These are phyloP conservation scores for Drechslerella stenobrocha DNA, from an alignment of 2,329 filamentous ascomycete species.

Conservation along the genomic window DNA sequence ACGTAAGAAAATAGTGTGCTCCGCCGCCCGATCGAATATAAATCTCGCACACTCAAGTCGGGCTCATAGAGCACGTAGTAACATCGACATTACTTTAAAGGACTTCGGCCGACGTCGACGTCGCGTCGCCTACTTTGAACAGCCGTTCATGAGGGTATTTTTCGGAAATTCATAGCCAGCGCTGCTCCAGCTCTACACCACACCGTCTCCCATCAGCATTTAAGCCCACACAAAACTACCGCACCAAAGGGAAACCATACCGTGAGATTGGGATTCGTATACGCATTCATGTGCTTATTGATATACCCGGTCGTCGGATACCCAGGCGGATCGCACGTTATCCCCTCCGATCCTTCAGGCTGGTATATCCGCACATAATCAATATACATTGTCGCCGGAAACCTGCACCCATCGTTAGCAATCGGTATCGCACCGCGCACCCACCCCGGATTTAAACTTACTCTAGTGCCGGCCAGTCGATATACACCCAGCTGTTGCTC, in stretches of 20 bases:
- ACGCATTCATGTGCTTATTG: conserved; percentile 64
- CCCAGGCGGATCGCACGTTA: conserved; percentile 70
- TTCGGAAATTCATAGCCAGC: conserved; percentile 40
- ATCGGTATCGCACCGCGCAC: background rate
- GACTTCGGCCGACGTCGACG: too few species aligned
- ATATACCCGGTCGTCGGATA: conserved; percentile 72
- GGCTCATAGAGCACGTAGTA: too few species aligned
- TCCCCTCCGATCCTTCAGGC: conserved; percentile 58
- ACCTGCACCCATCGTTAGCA: conserved; percentile 16
- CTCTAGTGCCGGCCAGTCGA: conserved; percentile 56
- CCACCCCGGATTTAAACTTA: too few species aligned
- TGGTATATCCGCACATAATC: conserved; percentile 64
- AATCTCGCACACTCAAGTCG: background rate
- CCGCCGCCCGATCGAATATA: background rate
- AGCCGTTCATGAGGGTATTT: conserved; percentile 44
- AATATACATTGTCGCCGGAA: conserved; percentile 59
- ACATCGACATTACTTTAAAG: too few species aligned
- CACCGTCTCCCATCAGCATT: background rate
- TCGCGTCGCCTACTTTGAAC: conserved; percentile 28
- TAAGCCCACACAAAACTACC: background rate
- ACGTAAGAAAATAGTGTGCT: background rate
- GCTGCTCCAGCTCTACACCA: conserved; percentile 35
- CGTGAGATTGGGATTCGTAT: conserved; percentile 68
- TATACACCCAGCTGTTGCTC: conserved; percentile 61
- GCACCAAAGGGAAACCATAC: conserved; percentile 59